A percentile compares a stretch with the other conserved stretches of the same genome.
These are phyloP conservation scores for Grosmannia clavigera DNA, from an alignment of 2,329 filamentous ascomycete species.

Conservation along the genomic window DNA sequence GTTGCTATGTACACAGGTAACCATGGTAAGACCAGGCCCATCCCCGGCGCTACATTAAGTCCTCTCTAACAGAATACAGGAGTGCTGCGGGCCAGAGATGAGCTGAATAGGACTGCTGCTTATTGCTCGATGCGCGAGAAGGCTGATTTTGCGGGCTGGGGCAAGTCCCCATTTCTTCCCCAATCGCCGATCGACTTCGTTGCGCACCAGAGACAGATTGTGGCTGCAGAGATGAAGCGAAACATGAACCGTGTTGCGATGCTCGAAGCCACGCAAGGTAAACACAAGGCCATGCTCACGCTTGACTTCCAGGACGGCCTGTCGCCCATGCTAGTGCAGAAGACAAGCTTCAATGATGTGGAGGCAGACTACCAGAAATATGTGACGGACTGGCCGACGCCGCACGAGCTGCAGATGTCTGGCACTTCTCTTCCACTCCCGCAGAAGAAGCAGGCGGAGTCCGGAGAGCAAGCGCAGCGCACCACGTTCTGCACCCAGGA, in stretches of 20 bases:
- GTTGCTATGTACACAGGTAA: background rate
- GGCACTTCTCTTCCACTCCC: background rate
- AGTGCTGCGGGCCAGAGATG: background rate
- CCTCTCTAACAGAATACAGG: background rate
- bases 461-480: background rate
- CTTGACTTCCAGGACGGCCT: background rate
- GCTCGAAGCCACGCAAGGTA: background rate
- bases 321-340: background rate
- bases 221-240: background rate
- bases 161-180: conserved; percentile 3
- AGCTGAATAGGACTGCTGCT: background rate
- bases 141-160: background rate
- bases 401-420: background rate
- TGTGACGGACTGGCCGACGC: background rate
- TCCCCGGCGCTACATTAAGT: too few species aligned
- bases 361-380: background rate
- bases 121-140: background rate
- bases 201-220: background rate
- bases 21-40: background rate
- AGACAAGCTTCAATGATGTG: background rate
- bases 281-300: background rate
- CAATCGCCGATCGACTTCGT: background rate
- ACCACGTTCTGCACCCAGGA: background rate
- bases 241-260: background rate
- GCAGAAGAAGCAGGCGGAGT: background rate